Conservation (phyloP, 176 grass and related monocot species). For the Tuctoria greenei region DNA sequence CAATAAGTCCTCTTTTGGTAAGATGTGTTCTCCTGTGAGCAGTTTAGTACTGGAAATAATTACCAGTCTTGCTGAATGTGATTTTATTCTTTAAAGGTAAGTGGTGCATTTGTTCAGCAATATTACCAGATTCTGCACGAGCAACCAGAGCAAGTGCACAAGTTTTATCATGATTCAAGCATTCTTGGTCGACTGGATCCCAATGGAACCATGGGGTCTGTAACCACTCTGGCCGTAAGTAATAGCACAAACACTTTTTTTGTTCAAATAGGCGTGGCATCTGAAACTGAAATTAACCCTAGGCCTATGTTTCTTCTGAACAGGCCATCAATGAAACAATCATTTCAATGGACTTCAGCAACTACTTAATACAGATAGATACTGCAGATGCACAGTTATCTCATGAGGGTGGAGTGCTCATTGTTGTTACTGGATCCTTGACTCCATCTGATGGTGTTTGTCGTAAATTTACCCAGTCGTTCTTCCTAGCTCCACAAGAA, state of each 20-base stretch:
- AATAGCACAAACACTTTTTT: no score
- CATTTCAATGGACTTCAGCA: constrained; percentile 66
- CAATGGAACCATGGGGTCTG: no score
- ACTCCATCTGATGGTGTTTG: constrained; percentile 50
- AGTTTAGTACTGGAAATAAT: neutral
- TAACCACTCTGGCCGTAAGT: no score
- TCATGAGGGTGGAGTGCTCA: constrained; percentile 71
- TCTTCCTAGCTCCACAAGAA: constrained; percentile 96
- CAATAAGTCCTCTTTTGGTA: neutral
- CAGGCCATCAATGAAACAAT: constrained; percentile 83
- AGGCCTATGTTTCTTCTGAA: constrained; percentile 19
- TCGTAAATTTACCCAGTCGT: constrained; percentile 71
- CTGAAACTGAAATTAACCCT: constrained; percentile 12
- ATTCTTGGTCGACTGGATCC: no score
- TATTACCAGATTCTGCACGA: no score
- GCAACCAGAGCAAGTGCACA: no score
- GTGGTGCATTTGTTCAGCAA: no score
- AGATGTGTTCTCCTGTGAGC: neutral
- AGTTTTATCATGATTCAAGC: no score
- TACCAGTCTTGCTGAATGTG: no score
- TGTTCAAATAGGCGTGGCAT: neutral
- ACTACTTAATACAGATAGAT: constrained; percentile 83
- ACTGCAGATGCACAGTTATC: constrained; percentile 74
- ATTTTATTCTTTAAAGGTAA: no score
- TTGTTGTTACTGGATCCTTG: constrained; percentile 81